These are phyloP conservation scores for Cyanidioschyzon merolae DNA, from an alignment of 23 red algal genomes.

Conservation along the genomic window DNA sequence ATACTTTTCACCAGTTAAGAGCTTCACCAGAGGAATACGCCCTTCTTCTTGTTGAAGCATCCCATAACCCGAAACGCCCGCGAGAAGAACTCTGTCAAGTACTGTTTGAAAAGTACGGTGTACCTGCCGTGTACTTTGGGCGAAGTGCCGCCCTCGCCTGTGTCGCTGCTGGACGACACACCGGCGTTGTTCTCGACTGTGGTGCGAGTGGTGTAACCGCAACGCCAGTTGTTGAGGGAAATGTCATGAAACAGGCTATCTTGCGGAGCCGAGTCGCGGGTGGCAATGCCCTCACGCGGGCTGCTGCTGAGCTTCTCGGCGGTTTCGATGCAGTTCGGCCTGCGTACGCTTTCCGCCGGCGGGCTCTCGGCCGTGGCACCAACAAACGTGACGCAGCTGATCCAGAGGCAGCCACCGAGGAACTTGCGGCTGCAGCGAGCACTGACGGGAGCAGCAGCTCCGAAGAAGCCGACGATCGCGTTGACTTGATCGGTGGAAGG, in stretches of 20 bases:
- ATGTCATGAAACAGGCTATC: conserved; percentile 37
- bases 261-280: conserved; percentile 52
- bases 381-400: background rate
- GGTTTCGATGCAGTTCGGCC: background rate
- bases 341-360: background rate
- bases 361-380: background rate
- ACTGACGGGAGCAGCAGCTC: background rate
- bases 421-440: background rate
- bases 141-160: conserved; percentile 52
- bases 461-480: background rate
- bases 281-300: conserved; percentile 7
- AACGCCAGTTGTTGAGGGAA: conserved; percentile 75
- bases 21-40: conserved; percentile 58
- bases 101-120: conserved; percentile 88
- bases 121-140: conserved; percentile 60
- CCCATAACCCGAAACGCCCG: conserved; percentile 45
- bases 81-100: conserved; percentile 73
- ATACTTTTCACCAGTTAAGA: conserved; percentile 41
- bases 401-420: background rate
- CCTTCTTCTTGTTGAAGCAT: conserved; percentile 59
- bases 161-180: conserved; percentile 64
- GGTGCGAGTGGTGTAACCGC: conserved; percentile 59
- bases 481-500: background rate
- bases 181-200: conserved; percentile 76
- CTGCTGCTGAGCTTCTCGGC: background rate